Base-by-base conservation (phyloP, 2,329 filamentous ascomycete species). In the Pseudocercospora fijiensis region DNA sequence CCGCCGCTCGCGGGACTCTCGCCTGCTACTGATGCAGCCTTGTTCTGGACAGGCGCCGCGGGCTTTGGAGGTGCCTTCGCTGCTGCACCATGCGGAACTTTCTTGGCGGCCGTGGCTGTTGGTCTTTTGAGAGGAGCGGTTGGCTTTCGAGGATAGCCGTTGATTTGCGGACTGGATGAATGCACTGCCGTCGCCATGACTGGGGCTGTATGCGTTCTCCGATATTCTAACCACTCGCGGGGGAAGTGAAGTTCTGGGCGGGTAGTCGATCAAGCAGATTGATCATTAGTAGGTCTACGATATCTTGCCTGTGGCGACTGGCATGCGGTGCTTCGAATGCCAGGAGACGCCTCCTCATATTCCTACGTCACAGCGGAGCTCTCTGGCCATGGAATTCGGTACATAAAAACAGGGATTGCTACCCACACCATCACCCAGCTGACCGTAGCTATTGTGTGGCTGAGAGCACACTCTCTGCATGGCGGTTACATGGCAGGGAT, bases 21-120 rank as follows among this genome's bases (percentile, higher is more conserved):
- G 47, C 73, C 73, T 24, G 75, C 70, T 47, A 75, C 70, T 10
- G 75, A 76, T 7, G 72, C 70, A 2, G 75, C 74, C 62, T 76
- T 77, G 64, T 73, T 73, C 45, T 65, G 61, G 9, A 72, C 66
- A 1, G 72, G 73, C 28, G 65, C 57, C 11, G 72, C 71, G 37
- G 69, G 67, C 41, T 67, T 68, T 20, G 65, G 66, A n/a, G 65
- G 61, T 45, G 61, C 59, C 61, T 65, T 62, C 4, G 53, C 28
- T 47, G 67, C 65, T 16, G 66, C 65, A 59, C 65, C 62, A 47
- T 67, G 67, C 30, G 69, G 58, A 18, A 65, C 52, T 26, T 69
- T 68, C 64, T 51, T 64, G 64, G 7, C 30, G 60, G 53, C 28
- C 28, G 53, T n/a, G 22, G 45, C 4, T 57, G 41, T 63, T 65